phyloP scores from a whole-genome alignment of 306 rosid genomes.

The Comarum palustre region DNA sequence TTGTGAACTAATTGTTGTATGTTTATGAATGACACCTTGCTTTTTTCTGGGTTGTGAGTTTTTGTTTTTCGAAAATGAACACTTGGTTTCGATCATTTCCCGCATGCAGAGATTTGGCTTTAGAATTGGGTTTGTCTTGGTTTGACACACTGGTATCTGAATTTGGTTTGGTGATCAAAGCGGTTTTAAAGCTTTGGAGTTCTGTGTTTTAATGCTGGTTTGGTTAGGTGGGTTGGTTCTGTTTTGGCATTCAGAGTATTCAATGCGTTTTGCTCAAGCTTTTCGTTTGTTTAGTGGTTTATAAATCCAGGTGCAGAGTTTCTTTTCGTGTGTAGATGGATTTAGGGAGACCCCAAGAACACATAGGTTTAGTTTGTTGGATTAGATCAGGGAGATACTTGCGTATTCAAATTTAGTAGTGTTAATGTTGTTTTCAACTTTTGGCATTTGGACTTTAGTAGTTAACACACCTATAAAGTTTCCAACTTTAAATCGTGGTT shows the following conservation, averaged over 20 bases:
- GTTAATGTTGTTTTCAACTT: not conserved
- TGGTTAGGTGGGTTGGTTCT: not conserved
- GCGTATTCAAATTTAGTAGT: not conserved
- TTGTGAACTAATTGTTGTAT: not conserved
- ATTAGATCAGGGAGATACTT: not conserved
- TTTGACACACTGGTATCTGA: constrained; percentile 23
- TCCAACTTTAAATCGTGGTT: constrained; percentile 12
- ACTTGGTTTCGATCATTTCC: not conserved
- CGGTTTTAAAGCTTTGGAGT: not conserved
- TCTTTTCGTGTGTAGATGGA: not conserved
- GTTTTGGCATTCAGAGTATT: not conserved
- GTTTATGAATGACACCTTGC: not conserved
- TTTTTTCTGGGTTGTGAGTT: not conserved
- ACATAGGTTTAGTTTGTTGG: not conserved
- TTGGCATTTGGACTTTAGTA: constrained; percentile 1
- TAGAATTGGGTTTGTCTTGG: constrained; percentile 27
- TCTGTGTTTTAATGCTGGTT: constrained; percentile 16
- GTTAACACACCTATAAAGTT: constrained; percentile 1
- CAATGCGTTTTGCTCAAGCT: constrained; percentile 4
- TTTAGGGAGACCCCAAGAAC: constrained; percentile 1
- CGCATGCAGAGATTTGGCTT: constrained; percentile 45
- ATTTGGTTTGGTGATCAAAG: constrained; percentile 2
- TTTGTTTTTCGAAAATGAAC: not conserved
- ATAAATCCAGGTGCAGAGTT: not conserved
- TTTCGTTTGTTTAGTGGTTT: not conserved